Base-by-base conservation (phyloP, 352 stramenopile genomes). In the Phytophthora gonapodyides region DNA sequence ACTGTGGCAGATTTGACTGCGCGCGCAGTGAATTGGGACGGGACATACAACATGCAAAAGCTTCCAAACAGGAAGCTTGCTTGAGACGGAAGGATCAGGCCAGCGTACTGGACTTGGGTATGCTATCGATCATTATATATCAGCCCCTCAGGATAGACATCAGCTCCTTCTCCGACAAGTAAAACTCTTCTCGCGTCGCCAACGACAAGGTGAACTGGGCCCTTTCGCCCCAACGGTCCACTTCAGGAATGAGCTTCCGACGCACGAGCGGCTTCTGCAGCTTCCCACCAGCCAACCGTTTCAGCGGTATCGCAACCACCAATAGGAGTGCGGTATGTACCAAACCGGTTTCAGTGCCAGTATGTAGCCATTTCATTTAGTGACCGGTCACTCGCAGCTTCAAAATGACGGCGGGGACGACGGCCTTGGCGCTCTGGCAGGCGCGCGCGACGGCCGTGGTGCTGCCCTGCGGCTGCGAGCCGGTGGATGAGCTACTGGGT, bases 1-100 rank as follows among this genome's bases (percentile, higher is more conserved):
- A 90, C 83, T 90, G 83, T 92, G 83, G 83, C 83, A 92, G 83
- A 92, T 92, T 84, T 89, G 80, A 76, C 76, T 90, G 83, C 83
- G 87, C 69, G 67, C 46, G 19, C 57, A n/a, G 47, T 42, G 19
- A 34, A 44, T 4, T 24, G 17, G 33, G 16, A 11, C 5, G 31
- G 2, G 21, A 48, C 48, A 56, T 3, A 42, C 47, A 36, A 60
- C 16, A 65, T 40, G 8, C 24, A 56, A 56, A 19, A 19, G 27
- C 24, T 54, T 45, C 33, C 19, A 40, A 3, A 35, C 9, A 40
- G 30, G 35, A 36, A 45, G 31, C 38, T n/a, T 30, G 12, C 10
- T 9, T 13, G 48, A 41, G 24, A 40, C 6, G 66, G 66, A 90
- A 86, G 81, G 78, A 92, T 92, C 83, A 92, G 81, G 81, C 83